phyloP scores from a whole-genome alignment of 2,329 filamentous ascomycete species.

The Ophiostoma himal-ulmi region DNA sequence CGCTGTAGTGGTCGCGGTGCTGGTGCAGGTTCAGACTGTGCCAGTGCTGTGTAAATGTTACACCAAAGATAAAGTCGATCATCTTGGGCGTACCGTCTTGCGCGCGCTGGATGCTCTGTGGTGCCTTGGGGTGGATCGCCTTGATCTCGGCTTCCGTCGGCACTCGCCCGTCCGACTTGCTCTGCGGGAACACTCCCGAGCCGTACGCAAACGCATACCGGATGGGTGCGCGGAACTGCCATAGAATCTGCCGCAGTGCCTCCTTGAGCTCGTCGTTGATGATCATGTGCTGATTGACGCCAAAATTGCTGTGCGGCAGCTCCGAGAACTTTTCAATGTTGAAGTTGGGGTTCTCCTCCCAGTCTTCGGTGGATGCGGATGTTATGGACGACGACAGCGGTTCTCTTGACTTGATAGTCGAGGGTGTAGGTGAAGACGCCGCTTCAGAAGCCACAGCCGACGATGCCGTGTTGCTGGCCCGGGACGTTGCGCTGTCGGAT shows the following conservation, averaged over 20 bases:
- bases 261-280: conserved; percentile 96
- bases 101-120: conserved; percentile 71
- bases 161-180: conserved; percentile 45
- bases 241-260: conserved; percentile 76
- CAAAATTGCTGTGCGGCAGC: conserved; percentile 74
- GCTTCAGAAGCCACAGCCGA: conserved; percentile 19
- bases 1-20: conserved; percentile 89
- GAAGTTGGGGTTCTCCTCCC: conserved; percentile 70
- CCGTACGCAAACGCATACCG: conserved; percentile 97
- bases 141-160: conserved; percentile 52
- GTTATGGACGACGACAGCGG: conserved; percentile 15
- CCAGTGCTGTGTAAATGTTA: conserved; percentile 93
- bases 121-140: conserved; percentile 74
- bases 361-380: conserved; percentile 43
- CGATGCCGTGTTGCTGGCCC: background rate
- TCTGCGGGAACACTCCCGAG: conserved; percentile 89
- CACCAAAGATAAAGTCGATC: conserved; percentile 97
- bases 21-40: conserved; percentile 87
- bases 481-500: conserved; percentile 12
- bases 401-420: conserved; percentile 25
- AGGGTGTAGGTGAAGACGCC: conserved; percentile 26
- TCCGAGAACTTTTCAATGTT: conserved; percentile 69
- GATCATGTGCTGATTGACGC: conserved; percentile 91
- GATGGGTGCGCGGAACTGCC: conserved; percentile 88
- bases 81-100: conserved; percentile 89